Base-by-base conservation (phyloP, 768 basidiomycete genomes). In the Rhodotorula paludigena region DNA sequence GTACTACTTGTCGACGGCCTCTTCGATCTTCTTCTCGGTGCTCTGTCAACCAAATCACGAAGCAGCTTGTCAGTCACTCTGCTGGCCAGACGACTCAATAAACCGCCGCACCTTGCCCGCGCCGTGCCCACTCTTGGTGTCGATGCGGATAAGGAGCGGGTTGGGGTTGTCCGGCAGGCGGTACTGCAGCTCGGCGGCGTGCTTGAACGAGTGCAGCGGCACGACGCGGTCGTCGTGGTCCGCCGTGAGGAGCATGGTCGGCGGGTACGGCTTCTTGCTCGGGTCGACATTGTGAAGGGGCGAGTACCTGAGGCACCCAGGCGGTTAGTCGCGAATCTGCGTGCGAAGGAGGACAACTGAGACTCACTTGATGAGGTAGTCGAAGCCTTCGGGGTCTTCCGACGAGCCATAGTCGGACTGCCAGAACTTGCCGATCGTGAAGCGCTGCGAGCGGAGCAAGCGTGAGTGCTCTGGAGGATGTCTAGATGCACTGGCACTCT, bases 351-450 rank as follows among this genome's bases (percentile, higher is more conserved):
- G 44, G 30, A 33, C 14, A 28, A 30, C 18, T 11, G 28, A 20
- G 28, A 30, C 68, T 39, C 25, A 70, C 60, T 23, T n/a, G 30
- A 84, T 82, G 71, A 90, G 89, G 79, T 88, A 90, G 79, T 92
- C 90, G 74, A 92, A 92, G 71, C 89, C 89, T 20, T 85, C 80
- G 6, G 89, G 82, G 64, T 86, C 81, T 73, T 88, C 84, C 5
- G 89, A 86, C 74, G 88, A 80, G 25, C 89, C 89, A 64, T 87
- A 91, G 77, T 91, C 90, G 33, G 85, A 83, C 4, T 82, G 85
- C 90, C 90, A 92, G 10, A 87, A 85, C 68, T 83, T 82, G 82
- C 89, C 89, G 58, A 89, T 88, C 0, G 89, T 89, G 73, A 87
- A 90, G 72, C 86, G 83, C 55, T 85, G 82, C 78, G 88, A 89